A percentile compares a stretch with the other conserved stretches of the same genome.
These are phyloP conservation scores for Solanum habrochaites DNA, from an alignment of 257 asterid species.

Conservation along the genomic window DNA sequence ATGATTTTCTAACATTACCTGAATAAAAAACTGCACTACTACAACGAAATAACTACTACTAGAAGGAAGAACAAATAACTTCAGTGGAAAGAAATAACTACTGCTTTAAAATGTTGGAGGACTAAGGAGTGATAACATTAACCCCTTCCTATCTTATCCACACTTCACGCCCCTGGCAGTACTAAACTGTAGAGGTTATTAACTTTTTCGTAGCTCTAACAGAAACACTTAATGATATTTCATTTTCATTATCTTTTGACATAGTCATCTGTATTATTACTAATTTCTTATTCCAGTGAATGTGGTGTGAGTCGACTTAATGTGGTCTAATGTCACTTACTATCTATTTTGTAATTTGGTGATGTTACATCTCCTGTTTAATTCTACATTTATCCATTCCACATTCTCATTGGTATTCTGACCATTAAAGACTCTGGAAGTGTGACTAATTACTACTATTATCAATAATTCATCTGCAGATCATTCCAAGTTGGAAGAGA, in stretches of 20 bases:
- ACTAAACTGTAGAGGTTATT: background rate
- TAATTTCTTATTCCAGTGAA: background rate
- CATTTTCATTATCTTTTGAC: background rate
- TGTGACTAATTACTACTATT: background rate
- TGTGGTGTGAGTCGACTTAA: background rate
- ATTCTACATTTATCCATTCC: background rate
- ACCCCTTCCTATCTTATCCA: background rate
- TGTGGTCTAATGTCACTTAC: background rate
- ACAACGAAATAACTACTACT: too few species aligned
- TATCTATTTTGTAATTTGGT: background rate
- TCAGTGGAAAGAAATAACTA: too few species aligned
- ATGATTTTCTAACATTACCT: background rate
- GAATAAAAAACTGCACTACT: background rate
- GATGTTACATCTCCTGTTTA: background rate
- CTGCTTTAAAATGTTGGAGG: too few species aligned
- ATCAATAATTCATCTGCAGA: slow-evolving; percentile 37
- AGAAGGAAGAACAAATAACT: too few species aligned
- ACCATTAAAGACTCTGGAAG: background rate
- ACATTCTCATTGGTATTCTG: background rate
- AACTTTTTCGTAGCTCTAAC: background rate
- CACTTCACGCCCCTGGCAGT: background rate
- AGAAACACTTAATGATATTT: background rate
- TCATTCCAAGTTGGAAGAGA: slow-evolving; percentile 96
- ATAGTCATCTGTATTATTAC: background rate
- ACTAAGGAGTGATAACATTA: too few species aligned